Evolutionary conservation across 495 filamentous ascomycete genomes (phyloP), one percentile per base, ranked within the genome.

Genomic region (Saxophila tyrrhenica): DNA sequence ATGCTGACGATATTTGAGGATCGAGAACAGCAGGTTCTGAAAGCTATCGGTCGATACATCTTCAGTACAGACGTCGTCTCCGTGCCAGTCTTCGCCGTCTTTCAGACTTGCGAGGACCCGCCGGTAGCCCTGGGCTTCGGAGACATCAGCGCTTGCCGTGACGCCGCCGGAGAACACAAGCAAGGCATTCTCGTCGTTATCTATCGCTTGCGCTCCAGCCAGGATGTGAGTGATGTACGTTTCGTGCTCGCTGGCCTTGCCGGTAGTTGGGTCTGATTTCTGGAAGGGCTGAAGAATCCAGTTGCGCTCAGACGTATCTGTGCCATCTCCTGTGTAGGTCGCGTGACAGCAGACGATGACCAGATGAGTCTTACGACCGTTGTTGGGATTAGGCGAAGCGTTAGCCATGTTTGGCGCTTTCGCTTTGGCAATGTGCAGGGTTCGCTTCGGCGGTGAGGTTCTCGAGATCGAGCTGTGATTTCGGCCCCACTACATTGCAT

Each of bases 11-110:
- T 66, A 71, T 1, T 54, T 47, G 20, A 68, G 24, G 48, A 71
- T 62, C 20, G 61, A 63, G 50, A 71, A 71, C 19, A 71, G 57
- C n/a, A 71, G 57, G 45, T 71, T 71, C 57, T 71, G 69, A 42
- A 56, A 70, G 38, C 64, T 67, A 49, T 71, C 69, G 16, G 69
- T 71, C 23, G 69, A 66, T 23, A 50, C 22, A 35, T 69, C 66
- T 38, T 71, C 69, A 0, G 65, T 46, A 11, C 65, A 35, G 3
- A 64, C 39, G 21, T n/a, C 11, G 2, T 23, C 2, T 2, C 61
- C 35, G 24, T n/a, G 20, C 2, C 15, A 2, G n/a, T 39, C 19
- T 13, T 25, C 23, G 7, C 29, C 22, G 50, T 49, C 54, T 2
- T 58, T 50, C 20, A 50, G 42, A 10, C 32, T 22, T 8, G 51